These are phyloP conservation scores for Massariosphaeria phaeospora DNA, from an alignment of 495 filamentous ascomycete species.

Conservation along the genomic window DNA sequence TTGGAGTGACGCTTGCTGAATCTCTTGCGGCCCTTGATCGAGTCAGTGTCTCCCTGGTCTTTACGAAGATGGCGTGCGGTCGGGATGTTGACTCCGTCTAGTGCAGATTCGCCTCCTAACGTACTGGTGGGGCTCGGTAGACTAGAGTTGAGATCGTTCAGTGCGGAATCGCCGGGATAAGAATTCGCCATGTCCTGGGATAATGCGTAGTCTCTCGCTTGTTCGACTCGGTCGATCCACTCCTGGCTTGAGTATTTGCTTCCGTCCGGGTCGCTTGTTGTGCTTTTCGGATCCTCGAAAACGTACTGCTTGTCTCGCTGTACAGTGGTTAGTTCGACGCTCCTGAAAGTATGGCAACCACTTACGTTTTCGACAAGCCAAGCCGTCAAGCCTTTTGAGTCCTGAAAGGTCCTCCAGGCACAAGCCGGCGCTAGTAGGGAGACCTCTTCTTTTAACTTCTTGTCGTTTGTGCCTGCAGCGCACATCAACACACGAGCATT, in stretches of 20 bases:
- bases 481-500: slow-evolving; percentile 82
- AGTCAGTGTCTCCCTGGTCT: slow-evolving; percentile 49
- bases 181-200: slow-evolving; percentile 62
- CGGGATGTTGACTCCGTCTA: slow-evolving; percentile 46
- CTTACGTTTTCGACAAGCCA: slow-evolving; percentile 95
- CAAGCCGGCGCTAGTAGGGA: slow-evolving; percentile 68
- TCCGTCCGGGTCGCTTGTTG: slow-evolving; percentile 40
- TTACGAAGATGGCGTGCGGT: slow-evolving; percentile 44
- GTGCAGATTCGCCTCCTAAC: slow-evolving; percentile 46
- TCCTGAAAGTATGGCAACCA: slow-evolving; percentile 12
- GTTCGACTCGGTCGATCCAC: slow-evolving; percentile 80
- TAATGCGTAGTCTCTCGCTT: slow-evolving; percentile 72
- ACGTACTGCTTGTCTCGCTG: slow-evolving; percentile 86
- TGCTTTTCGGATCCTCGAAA: slow-evolving; percentile 83
- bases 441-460: slow-evolving; percentile 88
- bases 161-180: slow-evolving; percentile 64
- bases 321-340: slow-evolving; percentile 14
- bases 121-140: slow-evolving; percentile 74
- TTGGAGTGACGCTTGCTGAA: slow-evolving; percentile 90
- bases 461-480: slow-evolving; percentile 91
- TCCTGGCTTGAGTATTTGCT: slow-evolving; percentile 62
- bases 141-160: slow-evolving; percentile 65
- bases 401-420: slow-evolving; percentile 69
- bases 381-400: slow-evolving; percentile 74
- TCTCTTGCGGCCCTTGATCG: slow-evolving; percentile 62